A percentile compares a stretch with the other conserved stretches of the same genome.
Conservation (phyloP, 257 asterid genomes). For the Solanum peruvianum region DNA sequence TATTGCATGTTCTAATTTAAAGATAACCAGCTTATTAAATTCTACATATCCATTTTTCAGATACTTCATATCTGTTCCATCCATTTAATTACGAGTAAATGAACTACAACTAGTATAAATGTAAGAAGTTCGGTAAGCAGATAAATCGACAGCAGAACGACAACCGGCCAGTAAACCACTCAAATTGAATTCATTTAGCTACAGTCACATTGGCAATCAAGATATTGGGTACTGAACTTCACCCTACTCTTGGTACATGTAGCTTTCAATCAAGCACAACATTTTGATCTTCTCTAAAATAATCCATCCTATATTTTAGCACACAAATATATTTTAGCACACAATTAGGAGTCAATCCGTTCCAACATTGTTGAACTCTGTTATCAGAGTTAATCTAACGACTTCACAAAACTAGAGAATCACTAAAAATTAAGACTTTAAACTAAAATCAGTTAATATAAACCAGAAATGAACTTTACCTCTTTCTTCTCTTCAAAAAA, state of each 20-base stretch:
- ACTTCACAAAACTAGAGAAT: background rate
- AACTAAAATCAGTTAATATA: background rate
- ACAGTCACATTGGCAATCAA: conserved; percentile 44
- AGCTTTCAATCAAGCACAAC: background rate
- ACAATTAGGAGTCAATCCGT: background rate
- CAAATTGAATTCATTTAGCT: conserved; percentile 13
- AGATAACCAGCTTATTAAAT: too few relatives aligned
- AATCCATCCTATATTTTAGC: background rate
- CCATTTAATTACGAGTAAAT: too few relatives aligned
- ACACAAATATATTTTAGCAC: background rate
- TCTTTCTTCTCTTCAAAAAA: background rate
- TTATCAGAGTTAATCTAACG: background rate
- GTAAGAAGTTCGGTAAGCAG: conserved; percentile 18
- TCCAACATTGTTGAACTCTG: background rate
- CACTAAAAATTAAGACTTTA: background rate
- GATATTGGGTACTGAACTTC: conserved; percentile 12
- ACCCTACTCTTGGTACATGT: conserved; percentile 6
- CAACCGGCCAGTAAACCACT: conserved; percentile 57
- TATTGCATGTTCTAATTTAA: too few relatives aligned
- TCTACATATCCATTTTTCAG: too few relatives aligned
- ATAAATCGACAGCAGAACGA: conserved; percentile 26
- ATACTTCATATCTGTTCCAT: background rate
- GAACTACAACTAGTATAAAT: background rate
- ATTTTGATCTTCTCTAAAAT: background rate
- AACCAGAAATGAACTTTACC: background rate